Evolutionary conservation across 2,329 filamentous ascomycete genomes (phyloP).

Genomic region (Aspergillus japonicus): DNA sequence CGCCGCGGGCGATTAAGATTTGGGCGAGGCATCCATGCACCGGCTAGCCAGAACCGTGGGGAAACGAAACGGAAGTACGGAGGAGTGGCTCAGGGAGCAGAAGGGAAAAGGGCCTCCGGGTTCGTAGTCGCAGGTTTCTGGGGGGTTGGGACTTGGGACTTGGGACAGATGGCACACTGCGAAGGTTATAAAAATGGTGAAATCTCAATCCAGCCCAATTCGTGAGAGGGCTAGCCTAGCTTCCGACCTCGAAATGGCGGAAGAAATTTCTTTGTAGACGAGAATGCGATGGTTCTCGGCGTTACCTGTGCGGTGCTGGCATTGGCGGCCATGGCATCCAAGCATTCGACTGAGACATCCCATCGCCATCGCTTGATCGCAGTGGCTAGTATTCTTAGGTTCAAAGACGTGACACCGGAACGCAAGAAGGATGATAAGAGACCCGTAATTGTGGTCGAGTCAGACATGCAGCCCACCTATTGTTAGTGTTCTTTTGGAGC

Average conservation of each 20-base stretch:
- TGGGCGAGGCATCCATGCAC: constrained; percentile 4
- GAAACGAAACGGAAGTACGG: neutral
- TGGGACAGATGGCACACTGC: neutral
- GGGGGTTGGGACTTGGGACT: neutral
- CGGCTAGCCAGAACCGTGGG: constrained; percentile 3
- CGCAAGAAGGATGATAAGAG: neutral
- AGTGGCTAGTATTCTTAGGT: neutral
- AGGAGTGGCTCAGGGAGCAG: neutral
- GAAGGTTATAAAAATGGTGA: neutral
- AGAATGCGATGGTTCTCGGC: neutral
- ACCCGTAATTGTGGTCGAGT: constrained; percentile 5
- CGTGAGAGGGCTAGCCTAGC: neutral
- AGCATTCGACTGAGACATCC: neutral
- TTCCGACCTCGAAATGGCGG: neutral
- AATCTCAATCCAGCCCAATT: neutral
- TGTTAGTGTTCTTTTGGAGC: constrained; percentile 1
- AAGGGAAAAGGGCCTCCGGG: neutral
- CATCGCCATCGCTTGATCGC: neutral
- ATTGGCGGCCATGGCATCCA: neutral
- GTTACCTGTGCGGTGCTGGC: neutral
- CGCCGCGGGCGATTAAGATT: constrained; percentile 10
- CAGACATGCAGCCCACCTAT: constrained; percentile 4
- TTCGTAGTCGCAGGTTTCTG: neutral
- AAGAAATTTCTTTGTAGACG: neutral
- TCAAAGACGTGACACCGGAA: neutral